These are phyloP conservation scores for Backusella psychrophila DNA, from an alignment of 192 early-diverging fungal genomes.

Conservation along the genomic window DNA sequence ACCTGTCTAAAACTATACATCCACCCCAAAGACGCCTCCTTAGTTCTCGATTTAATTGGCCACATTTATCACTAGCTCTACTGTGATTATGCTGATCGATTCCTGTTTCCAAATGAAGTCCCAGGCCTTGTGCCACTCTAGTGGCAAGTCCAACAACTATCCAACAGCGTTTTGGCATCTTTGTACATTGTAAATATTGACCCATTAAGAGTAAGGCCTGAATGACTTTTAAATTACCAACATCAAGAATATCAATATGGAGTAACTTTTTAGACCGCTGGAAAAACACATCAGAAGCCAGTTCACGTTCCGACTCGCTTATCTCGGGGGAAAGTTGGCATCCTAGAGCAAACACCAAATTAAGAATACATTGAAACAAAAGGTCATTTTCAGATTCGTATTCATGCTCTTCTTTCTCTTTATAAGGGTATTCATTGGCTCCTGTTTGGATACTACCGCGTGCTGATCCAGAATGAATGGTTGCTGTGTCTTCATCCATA, in stretches of 20 bases:
- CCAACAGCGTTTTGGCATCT: slow-evolving; percentile 10
- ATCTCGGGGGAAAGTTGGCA: slow-evolving; percentile 16
- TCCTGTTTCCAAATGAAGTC: slow-evolving; percentile 12
- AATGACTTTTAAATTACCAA: slow-evolving; percentile 10
- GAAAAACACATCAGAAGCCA: slow-evolving; percentile 14
- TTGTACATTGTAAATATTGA: slow-evolving; percentile 20
- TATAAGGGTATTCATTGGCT: background rate
- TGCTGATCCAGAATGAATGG: background rate
- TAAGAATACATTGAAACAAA: slow-evolving; percentile 18
- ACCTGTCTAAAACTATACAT: slow-evolving; percentile 17
- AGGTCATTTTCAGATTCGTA: slow-evolving; percentile 9
- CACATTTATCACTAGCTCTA: background rate
- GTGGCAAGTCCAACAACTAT: slow-evolving; percentile 14
- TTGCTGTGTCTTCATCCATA: background rate
- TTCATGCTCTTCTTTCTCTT: slow-evolving; percentile 2
- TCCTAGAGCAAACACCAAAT: slow-evolving; percentile 18
- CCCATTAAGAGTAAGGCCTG: slow-evolving; percentile 18
- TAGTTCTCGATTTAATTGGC: slow-evolving; percentile 8
- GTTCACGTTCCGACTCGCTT: background rate
- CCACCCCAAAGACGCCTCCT: slow-evolving; percentile 11
- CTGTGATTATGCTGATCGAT: background rate
- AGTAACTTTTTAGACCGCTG: slow-evolving; percentile 15
- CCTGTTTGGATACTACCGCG: background rate
- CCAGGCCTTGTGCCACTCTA: slow-evolving; percentile 14
- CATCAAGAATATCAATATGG: slow-evolving; percentile 17